Evolutionary conservation across 129 eudicot species (phyloP).

Genomic region (Tagetes patula): DNA sequence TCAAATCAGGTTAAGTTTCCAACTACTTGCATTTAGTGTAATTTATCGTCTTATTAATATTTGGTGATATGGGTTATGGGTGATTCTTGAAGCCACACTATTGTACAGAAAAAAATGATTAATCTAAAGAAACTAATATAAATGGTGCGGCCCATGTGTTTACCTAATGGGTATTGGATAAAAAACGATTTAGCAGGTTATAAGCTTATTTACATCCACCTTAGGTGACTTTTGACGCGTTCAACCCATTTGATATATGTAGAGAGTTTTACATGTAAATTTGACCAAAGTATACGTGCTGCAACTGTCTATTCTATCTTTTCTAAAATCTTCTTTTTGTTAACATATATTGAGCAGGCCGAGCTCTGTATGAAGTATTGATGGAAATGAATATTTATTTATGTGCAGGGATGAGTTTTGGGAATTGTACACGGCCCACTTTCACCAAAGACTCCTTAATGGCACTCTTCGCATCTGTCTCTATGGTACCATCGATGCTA

Average conservation of each 20-base stretch:
- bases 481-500: constrained; percentile 49
- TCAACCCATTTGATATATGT: background rate
- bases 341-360: background rate
- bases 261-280: background rate
- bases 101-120: background rate
- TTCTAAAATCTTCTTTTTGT: background rate
- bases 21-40: background rate
- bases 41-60: constrained; percentile 1
- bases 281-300: too few species aligned
- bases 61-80: background rate
- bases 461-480: constrained; percentile 78
- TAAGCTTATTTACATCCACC: background rate
- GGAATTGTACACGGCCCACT: constrained; percentile 71
- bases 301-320: background rate
- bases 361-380: background rate
- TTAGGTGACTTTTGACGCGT: background rate
- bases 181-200: background rate
- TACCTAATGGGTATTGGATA: background rate
- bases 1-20: constrained; percentile 73
- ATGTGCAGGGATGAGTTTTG: constrained; percentile 81
- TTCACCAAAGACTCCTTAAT: constrained; percentile 59
- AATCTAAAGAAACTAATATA: background rate
- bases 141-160: background rate
- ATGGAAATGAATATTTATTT: constrained; percentile 5
- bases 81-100: background rate